Evolutionary conservation across 2,329 filamentous ascomycete species (phyloP), one percentile per base, ranked within the genome.

Genomic region (Beauveria sp.): DNA sequence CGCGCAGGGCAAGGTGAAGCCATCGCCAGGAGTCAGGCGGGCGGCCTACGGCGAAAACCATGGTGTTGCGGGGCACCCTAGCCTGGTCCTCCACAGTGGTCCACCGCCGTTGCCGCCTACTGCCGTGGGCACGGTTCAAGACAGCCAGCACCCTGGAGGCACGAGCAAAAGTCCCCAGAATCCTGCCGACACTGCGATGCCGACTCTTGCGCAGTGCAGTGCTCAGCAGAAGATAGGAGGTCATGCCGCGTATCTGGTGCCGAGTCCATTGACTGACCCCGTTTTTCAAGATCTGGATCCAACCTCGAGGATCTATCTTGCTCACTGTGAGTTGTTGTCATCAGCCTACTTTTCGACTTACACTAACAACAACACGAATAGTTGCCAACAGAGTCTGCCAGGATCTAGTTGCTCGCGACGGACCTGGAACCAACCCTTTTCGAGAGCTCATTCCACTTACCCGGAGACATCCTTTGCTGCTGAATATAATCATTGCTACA

Each of bases 281-380:
- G 66, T 85, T 51, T 76, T 85, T 62, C 80, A 83, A 65, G 79
- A 83, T 65, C 75, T 86, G 49, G 76, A 78, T 65, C 70, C 65
- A 22, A 73, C 72, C 49, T 77, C 77, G 31, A 72, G 79, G 63
- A 73, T 75, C 65, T 83, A 83, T 68, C 71, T 83, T 48, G 72
- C 76, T 43, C 80, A 83, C 62, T 83, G 81, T 83, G 69, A 69
- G 79, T 73, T 34, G 20, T 5, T 45, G 28, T 20, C 38, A 20
- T 50, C 38, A 60, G 51, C 57, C 60, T 52, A 60, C 3, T 4
- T 3, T 31, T 43, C 12, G 14, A 22, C n/a, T 10, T 3, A 24
- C 6, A 59, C 62, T 66, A 63, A 71, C 72, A 70, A 69, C 62
- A 64, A 61, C 65, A 60, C 59, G 60, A 46, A 40, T 48, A 81